Base-by-base conservation (phyloP, 2,329 filamentous ascomycete genomes). In the Pseudopithomyces chartarum region DNA sequence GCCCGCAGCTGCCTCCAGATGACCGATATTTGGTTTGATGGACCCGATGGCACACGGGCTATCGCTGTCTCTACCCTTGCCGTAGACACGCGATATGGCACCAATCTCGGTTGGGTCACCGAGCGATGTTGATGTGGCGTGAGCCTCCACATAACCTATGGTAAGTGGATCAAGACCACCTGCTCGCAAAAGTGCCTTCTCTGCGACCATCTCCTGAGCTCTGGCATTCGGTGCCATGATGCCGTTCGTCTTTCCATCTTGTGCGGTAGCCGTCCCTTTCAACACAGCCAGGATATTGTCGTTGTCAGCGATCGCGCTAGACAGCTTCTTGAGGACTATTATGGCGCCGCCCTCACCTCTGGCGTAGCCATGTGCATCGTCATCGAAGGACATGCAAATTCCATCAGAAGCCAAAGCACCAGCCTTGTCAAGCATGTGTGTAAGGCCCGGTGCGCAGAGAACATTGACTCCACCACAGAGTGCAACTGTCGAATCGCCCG, bases 281-380 rank as follows among this genome's bases (percentile, higher is more conserved):
- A 76, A 55, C 2, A 74, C 56, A 7, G 68, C 73, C 7, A 67
- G 57, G 42, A 76, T 73, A 22, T 70, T 61, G 43, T 76, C 71
- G 11, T 61, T 57, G 52, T 73, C 68, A 8, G 52, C 38, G 4
- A 81, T 57, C 3, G 85, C 85, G 62, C 82, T 77, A 13, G 79
- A 73, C 1, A 85, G 51, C 6, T 52, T 57, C 51, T 75, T 76
- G 2, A 76, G 59, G 26, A 75, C 53, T 4, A 76, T 44, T 15
- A 63, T 60, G 3, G 52, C 63, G 12, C 84, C 78, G 0, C 87
- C 87, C 64, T 90, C 87, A 1, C 86, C 87, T 32, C 87, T 79
- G 0, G 83, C 86, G 64, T 89, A 90, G 1, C 87, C 88, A 56
- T 85, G 83, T 19, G 85, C 87, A 1, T 79, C 77, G 17, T 78